Evolutionary conservation across 116 monocot species (phyloP), one percentile per base, ranked within the genome.

Genomic region (Zostera marina): DNA sequence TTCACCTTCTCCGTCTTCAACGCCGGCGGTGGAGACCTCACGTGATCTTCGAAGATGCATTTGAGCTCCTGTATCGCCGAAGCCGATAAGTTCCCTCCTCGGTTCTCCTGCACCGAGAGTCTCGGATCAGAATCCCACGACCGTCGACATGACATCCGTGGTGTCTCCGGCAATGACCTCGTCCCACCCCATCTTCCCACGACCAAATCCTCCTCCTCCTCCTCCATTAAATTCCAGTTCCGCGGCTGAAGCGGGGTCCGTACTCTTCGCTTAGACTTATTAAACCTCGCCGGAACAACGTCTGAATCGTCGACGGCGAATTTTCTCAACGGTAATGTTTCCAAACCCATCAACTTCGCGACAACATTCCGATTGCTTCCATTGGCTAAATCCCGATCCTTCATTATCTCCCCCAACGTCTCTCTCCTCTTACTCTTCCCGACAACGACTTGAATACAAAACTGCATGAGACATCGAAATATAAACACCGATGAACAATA

Each of bases 291-390:
- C 1, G 26, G 2, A 5, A 2, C 0, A 5, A 32, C 0, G 32
- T 32, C 32, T 32, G 32, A 32, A 32, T 32, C 32, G 32, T 32
- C 32, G 69, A 64, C 45, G 54, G 19, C 15, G 64, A 46, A n/a
- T 8, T 64, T 7, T n/a, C n/a, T n/a, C n/a, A 79, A 77, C 3
- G 82, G 78, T 10, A 80, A 47, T 11, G 66, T 45, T 11, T 85
- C 85, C 46, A 96, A 65, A 1, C 94, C 94, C 94, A 96, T 96
- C 22, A 96, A 69, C 7, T 80, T 74, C 0, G 94, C 94, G 5
- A 96, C 85, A n/a, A 96, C 63, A 46, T 72, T 85, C 41, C 59
- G 58, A 47, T 66, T 84, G 25, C 63, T 61, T 25, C 39, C 25
- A 15, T 65, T 15, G 52, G 17, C 15, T 1, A 1, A 5, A 40